Evolutionary conservation across 2,329 filamentous ascomycete species (phyloP), one percentile per base, ranked within the genome.

Genomic region (Mariannaea sp.): DNA sequence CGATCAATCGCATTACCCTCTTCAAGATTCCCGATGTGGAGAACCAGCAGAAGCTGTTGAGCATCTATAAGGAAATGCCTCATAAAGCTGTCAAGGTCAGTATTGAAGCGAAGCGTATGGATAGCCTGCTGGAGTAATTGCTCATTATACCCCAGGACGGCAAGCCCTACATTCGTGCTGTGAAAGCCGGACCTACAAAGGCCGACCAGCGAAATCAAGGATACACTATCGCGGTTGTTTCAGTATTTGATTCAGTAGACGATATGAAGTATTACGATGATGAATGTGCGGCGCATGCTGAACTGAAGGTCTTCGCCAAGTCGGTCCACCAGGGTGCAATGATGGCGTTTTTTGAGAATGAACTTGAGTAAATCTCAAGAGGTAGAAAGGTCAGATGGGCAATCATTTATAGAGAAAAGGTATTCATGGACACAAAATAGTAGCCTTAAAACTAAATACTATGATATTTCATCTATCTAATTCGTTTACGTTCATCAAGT

Each of bases 241-340:
- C 80, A 1, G 77, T 77, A 0, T 87, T 87, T 57, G 73, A 74
- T 2, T 81, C 76, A 1, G 60, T 78, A 17, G 82, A 82, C 3
- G 84, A 86, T 49, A 82, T 87, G 76, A 73, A 78, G 13, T 87
- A 79, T 62, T 87, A 86, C 64, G 84, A 87, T 60, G 75, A 75
- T 2, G 74, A 68, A 29, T 73, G 70, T 32, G 54, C 60, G 0
- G 68, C 69, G 0, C 71, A 73, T 26, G 59, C 60, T 1, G 64
- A 71, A 26, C 53, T 74, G 8, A 71, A 67, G 51, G 46, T 33
- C 0, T 67, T 70, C 42, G 70, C 71, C 0, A 71, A 68, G 62
- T 57, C 51, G 2, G 62, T 69, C 4, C 61, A 72, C 7, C 55
- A 70, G 33, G 70, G 69, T 2, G 61, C 77, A 3, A 80, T 82